phyloP scores from a whole-genome alignment of 2,329 filamentous ascomycete genomes.

The Tolypocladium tundrense region DNA sequence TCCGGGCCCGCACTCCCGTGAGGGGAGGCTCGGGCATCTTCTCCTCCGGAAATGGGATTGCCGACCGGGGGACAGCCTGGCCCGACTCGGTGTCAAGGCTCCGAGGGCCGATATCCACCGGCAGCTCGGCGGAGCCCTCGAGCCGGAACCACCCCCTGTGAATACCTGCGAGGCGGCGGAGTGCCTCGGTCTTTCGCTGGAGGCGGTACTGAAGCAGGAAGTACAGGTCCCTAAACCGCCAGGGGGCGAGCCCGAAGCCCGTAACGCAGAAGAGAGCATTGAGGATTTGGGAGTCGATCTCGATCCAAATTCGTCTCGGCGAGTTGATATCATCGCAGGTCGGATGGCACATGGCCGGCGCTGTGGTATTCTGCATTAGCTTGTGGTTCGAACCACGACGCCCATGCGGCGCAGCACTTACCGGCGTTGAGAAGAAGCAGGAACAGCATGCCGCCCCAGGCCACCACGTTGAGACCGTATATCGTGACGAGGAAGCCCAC shows the following conservation, averaged over 20 bases:
- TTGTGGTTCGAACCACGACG: not conserved
- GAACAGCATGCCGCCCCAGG: constrained; percentile 89
- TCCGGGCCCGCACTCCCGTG: constrained; percentile 59
- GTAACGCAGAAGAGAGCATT: constrained; percentile 82
- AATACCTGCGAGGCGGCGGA: constrained; percentile 63
- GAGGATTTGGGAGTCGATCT: constrained; percentile 68
- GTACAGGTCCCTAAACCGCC: constrained; percentile 73
- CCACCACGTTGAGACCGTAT: constrained; percentile 74
- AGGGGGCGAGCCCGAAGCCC: constrained; percentile 73
- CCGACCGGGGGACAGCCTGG: constrained; percentile 22
- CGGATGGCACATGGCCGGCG: constrained; percentile 62
- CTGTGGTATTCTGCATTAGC: constrained; percentile 9
- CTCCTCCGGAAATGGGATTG: constrained; percentile 51
- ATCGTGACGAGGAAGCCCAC: constrained; percentile 67
- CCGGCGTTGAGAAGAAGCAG: constrained; percentile 64
- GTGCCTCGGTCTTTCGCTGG: constrained; percentile 37
- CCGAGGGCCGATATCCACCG: constrained; percentile 40
- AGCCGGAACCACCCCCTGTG: constrained; percentile 69
- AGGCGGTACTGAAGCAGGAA: constrained; percentile 59
- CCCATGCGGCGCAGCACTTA: constrained; percentile 4
- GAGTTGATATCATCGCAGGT: constrained; percentile 64
- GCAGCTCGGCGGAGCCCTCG: constrained; percentile 51
- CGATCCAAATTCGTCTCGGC: constrained; percentile 73
- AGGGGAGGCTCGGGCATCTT: constrained; percentile 57
- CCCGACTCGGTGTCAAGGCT: constrained; percentile 32